Base-by-base conservation (phyloP, 768 basidiomycete genomes). In the Termitomyces sp. region DNA sequence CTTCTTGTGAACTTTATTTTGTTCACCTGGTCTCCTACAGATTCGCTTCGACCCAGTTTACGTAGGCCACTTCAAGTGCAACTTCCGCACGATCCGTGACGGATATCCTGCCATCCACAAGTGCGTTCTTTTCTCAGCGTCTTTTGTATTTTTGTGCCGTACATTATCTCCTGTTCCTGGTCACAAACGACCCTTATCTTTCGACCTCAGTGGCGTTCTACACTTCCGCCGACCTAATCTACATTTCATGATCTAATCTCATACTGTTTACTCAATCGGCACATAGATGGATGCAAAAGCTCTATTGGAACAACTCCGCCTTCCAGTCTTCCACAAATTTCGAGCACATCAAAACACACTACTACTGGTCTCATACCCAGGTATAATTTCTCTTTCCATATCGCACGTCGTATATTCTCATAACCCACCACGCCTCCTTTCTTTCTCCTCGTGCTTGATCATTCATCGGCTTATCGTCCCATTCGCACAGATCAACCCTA, bases 31-130 rank as follows among this genome's bases (percentile, higher is more conserved):
- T 17, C 21, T 41, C 27, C 2, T 32, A 53, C 56, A 92, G 89
- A 75, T 92, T 59, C 91, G 93, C 35, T 95, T 95, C 72, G 94
- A 96, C 64, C 86, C 87, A 1, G 95, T 89, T 16, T 98, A 98
- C 71, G 81, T 89, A 46, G 84, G 87, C 0, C 92, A 94, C 69
- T 98, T 98, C 82, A 98, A 98, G 65, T 95, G 93, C 75, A 95
- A 96, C 77, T 69, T 92, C 61, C 85, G 87, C 31, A 85, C 82
- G 42, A 90, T 97, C 67, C 91, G 95, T 23, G 76, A 85, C 65
- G 90, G 90, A 6, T 98, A 95, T 71, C 61, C 61, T 31, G 52
- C 52, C 21, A 62, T 62, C 10, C 56, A 38, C 21, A 34, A 40
- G 57, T 52, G 17, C 31, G 47, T 21, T 6, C 16, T 35, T 38